Base-by-base conservation (phyloP, 176 grass and related monocot species). In the Carex parvula region DNA sequence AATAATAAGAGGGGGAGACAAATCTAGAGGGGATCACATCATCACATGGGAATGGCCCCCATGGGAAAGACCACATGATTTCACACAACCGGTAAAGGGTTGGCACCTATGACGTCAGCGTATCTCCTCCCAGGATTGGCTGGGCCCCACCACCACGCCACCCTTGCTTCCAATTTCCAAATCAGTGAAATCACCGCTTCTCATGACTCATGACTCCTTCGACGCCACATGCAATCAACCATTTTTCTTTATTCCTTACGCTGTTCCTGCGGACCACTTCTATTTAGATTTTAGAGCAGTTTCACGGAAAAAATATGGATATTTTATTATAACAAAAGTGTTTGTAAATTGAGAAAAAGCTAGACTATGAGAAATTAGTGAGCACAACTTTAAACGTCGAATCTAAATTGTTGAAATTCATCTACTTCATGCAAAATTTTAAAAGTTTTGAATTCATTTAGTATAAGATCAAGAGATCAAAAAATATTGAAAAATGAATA, bases 51-150 rank as follows among this genome's bases (percentile, higher is more conserved):
- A 90, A 52, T 69, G 66, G 30, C 37, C 10, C 67, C 32, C 56
- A 11, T 11, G 9, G 59, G 58, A 35, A 75, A 30, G 13, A 71
- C 48, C 57, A 29, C 56, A 61, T 83, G 81, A 83, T 81, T 79
- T 57, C 61, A 54, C 26, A 76, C 63, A 54, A 73, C 65, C 29
- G 18, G 57, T 54, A 71, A 69, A 9, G 67, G 10, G 44, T 30
- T 48, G 53, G 64, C 63, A 75, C 8, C 16, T 26, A 58, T 92
- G 90, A 95, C 90, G 87, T 92, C 90, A 92, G 87, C 85, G 88
- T 87, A 92, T 95, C 93, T 92, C 53, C 52, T 3, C 21, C 29
- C 22, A 29, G 81, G 88, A 90, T 95, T 76, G 83, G 32, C 41
- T 42, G 16, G 79, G 88, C 84, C 18, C 90, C 78, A 87, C 52